These are phyloP conservation scores for Canavalia gladiata DNA, from an alignment of 306 rosid species.

Conservation along the genomic window DNA sequence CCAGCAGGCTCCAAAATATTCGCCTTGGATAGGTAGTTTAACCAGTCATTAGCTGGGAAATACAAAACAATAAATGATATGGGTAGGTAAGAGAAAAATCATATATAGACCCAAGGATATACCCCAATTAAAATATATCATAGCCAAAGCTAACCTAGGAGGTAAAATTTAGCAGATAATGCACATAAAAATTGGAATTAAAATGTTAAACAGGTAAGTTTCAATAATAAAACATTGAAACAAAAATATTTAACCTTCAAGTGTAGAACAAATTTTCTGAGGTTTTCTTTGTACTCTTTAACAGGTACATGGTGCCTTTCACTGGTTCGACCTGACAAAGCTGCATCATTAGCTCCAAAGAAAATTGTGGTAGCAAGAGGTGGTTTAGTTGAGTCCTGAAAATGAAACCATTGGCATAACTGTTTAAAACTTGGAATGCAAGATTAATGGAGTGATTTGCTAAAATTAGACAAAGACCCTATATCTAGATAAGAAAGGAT, in stretches of 20 bases:
- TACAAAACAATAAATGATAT: constrained; percentile 27
- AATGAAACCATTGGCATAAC: constrained; percentile 31
- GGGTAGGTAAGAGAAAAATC: background rate
- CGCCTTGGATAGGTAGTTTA: background rate
- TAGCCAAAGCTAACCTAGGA: constrained; percentile 11
- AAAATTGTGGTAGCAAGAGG: constrained; percentile 82
- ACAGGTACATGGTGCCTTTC: constrained; percentile 82
- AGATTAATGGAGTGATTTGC: background rate
- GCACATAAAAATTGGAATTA: constrained; percentile 21
- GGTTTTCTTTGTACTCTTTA: constrained; percentile 80
- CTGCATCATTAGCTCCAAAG: constrained; percentile 97
- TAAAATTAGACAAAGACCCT: constrained; percentile 7
- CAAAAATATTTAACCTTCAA: constrained; percentile 67
- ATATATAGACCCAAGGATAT: background rate
- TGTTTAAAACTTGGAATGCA: constrained; percentile 17
- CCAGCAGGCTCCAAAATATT: constrained; percentile 8
- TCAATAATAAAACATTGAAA: constrained; percentile 19
- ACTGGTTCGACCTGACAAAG: constrained; percentile 72
- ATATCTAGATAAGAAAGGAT: constrained; percentile 2
- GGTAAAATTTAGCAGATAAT: constrained; percentile 24
- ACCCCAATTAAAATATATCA: constrained; percentile 12
- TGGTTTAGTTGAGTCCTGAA: constrained; percentile 65
- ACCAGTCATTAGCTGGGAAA: constrained; percentile 22
- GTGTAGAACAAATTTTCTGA: constrained; percentile 72
- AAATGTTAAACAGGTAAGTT: constrained; percentile 19